Base-by-base conservation (phyloP, 2,329 filamentous ascomycete genomes). In the Didymella glomerata region DNA sequence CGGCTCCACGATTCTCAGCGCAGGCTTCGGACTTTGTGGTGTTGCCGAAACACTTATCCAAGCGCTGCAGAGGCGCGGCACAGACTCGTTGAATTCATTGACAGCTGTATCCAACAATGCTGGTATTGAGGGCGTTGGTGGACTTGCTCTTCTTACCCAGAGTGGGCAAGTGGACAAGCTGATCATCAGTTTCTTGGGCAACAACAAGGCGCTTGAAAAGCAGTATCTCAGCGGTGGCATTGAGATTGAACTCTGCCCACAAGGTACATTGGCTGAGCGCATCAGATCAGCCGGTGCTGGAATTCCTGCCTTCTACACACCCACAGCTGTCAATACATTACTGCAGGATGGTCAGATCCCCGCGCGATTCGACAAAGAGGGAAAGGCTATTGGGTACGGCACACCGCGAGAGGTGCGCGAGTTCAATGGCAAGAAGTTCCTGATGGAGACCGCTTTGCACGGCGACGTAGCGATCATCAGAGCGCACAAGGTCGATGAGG, bases 21-120 rank as follows among this genome's bases (percentile, higher is more conserved):
- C 75, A 34, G 76, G 76, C 14, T 78, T 78, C 42, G 76, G 76
- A 11, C 66, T 78, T 11, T 78, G 74, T 47, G 76, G 76, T 48
- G 73, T 78, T 20, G 74, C 76, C 42, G 76, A 78, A 16, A 78
- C 76, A 1, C 70, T 78, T 32, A 77, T 78, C 27, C 57, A 68
- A n/a, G 75, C 75, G 11, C 72, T 78, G 48, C 56, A 68, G 38
- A 70, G 68, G 51, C 68, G 74, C 3, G 74, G 74, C 1, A 44
- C 67, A 7, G 48, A 75, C 24, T 72, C 71, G 20, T 56, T 76
- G 32, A 72, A 76, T 34, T 72, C 71, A 7, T 79, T 94, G 24
- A 93, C 90, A 0, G 90, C 89, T 14, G 88, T 93, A 1, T 93
- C 90, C 41, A 94, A 94, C 74, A 94, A 94, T 72, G 90, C 90